Evolutionary conservation across 176 grass and related monocot genomes (phyloP).

Genomic region (Raddia guianensis): DNA sequence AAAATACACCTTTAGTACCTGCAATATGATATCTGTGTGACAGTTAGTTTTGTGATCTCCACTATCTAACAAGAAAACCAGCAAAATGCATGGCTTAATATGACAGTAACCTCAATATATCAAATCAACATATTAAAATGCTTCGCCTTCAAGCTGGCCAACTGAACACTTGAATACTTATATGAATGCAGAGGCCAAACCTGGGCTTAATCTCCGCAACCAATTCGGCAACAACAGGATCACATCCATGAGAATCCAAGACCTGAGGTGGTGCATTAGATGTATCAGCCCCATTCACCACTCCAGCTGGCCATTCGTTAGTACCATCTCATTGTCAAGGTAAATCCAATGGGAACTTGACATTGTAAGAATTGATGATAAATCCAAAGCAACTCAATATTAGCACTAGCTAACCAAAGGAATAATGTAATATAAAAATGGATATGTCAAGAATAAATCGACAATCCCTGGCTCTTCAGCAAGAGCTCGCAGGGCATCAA

Average conservation of each 20-base stretch:
- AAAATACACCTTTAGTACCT: conserved; percentile 86
- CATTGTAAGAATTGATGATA: conserved; percentile 26
- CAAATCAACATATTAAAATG: conserved; percentile 4
- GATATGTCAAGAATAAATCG: conserved; percentile 97
- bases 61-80: not conserved
- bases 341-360: not conserved
- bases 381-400: not conserved
- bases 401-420: conserved; percentile 16
- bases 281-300: conserved; percentile 60
- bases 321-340: conserved; percentile 67
- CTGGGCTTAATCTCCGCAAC: conserved; percentile 84
- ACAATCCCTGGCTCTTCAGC: conserved; percentile 72
- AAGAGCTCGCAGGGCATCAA: conserved; percentile 81
- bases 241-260: conserved; percentile 62
- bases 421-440: conserved; percentile 36
- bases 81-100: not conserved
- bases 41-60: not conserved
- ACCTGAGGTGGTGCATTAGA: conserved; percentile 53
- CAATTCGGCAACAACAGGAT: conserved; percentile 67
- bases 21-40: conserved; percentile 85
- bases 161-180: not conserved
- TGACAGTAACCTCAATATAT: conserved; percentile 16
- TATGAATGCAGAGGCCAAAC: conserved; percentile 47
- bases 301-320: conserved; percentile 92
- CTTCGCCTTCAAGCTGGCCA: conserved; percentile 5